phyloP scores from a whole-genome alignment of 108 stramenopile genomes.

The Fragilaria crotonensis region DNA sequence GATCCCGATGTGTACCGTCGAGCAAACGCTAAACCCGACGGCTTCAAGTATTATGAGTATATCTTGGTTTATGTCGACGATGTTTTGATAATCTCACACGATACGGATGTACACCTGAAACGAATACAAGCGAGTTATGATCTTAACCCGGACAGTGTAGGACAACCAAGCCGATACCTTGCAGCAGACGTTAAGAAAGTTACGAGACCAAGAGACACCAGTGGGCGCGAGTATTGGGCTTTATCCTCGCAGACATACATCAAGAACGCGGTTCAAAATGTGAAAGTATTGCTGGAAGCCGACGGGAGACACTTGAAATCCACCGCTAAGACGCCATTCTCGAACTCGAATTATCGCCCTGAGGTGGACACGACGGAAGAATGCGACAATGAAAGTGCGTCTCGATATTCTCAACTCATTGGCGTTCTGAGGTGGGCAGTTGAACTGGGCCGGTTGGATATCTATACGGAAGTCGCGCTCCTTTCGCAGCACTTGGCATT shows the following conservation, averaged over 20 bases:
- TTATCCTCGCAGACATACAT: neutral
- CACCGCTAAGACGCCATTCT: no score
- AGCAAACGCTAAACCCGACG: slow-evolving; percentile 10
- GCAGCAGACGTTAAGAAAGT: neutral
- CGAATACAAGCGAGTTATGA: no score
- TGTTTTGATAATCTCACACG: slow-evolving; percentile 4
- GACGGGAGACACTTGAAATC: no score
- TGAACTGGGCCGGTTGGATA: slow-evolving; percentile 38
- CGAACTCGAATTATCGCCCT: no score
- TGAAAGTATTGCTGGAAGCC: no score
- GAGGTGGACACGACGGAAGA: no score
- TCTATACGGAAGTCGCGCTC: slow-evolving; percentile 28
- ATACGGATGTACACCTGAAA: neutral
- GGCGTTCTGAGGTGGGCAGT: slow-evolving; percentile 40
- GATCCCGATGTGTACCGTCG: slow-evolving; percentile 31
- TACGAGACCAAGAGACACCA: neutral
- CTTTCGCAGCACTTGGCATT: no score
- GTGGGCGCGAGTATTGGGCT: neutral
- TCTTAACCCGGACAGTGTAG: neutral
- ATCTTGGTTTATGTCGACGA: slow-evolving; percentile 31
- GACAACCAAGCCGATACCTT: neutral
- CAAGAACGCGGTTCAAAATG: no score
- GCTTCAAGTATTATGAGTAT: slow-evolving; percentile 24
- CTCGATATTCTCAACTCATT: no score
- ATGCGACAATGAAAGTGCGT: no score